Evolutionary conservation across 2,329 filamentous ascomycete genomes (phyloP).

Genomic region (Ramularia endophylla): DNA sequence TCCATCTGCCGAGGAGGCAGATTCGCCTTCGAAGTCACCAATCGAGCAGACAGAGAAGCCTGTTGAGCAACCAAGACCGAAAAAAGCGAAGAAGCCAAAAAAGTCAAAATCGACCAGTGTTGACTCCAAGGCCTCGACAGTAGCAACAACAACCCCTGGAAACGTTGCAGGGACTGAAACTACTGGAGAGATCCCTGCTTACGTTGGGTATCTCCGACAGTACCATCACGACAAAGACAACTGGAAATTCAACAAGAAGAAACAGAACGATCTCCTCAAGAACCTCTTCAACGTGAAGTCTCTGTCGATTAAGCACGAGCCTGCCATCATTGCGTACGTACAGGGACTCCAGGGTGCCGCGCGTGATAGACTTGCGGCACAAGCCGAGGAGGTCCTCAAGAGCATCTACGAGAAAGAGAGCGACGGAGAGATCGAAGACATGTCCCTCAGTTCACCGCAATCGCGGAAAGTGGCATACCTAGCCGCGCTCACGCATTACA

Average conservation of each 20-base stretch:
- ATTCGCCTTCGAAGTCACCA: constrained; percentile 4
- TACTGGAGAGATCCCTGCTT: constrained; percentile 41
- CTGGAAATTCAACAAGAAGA: constrained; percentile 98
- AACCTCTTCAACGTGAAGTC: constrained; percentile 67
- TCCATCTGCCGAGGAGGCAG: constrained; percentile 21
- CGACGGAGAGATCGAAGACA: constrained; percentile 7
- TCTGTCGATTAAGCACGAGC: constrained; percentile 64
- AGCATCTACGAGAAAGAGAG: constrained; percentile 10
- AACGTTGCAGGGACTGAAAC: not conserved
- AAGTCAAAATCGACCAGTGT: constrained; percentile 26
- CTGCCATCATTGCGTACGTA: constrained; percentile 70
- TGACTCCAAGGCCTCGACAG: constrained; percentile 6
- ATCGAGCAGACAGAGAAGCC: constrained; percentile 12
- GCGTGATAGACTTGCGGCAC: constrained; percentile 9
- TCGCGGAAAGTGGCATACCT: constrained; percentile 10
- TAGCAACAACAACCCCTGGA: not conserved
- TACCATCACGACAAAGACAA: constrained; percentile 63
- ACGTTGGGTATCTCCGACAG: constrained; percentile 69
- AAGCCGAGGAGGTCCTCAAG: constrained; percentile 11
- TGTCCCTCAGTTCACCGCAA: constrained; percentile 10
- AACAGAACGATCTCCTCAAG: constrained; percentile 79
- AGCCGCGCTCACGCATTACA: constrained; percentile 5
- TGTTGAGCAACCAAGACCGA: constrained; percentile 1
- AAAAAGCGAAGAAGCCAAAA: constrained; percentile 29
- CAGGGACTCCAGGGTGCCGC: constrained; percentile 65